Evolutionary conservation across 371 early-diverging fungal species (phyloP), one percentile per base, ranked within the genome.

Genomic region (Rhizopus sp.): DNA sequence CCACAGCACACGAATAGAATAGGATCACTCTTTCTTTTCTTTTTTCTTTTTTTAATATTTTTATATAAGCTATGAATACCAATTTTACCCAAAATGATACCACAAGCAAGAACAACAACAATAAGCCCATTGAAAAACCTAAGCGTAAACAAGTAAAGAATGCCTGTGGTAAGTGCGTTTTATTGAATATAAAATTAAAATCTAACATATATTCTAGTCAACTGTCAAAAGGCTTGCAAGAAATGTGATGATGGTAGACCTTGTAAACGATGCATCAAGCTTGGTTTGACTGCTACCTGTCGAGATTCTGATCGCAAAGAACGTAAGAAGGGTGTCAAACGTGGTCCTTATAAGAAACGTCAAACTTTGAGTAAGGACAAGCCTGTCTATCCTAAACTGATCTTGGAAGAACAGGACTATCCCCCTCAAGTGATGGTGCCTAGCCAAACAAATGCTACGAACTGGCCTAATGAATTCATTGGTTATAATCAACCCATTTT

Each of bases 181-280:
- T 5, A 7, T n/a, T 33, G 12, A 16, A 17, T 5, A 10, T 17
- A 30, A 17, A 17, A 40, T 31, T 17, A 45, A 12, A n/a, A 13
- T 40, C 32, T 34, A 32, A 17, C 7, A 32, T 17, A 31, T n/a
- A 17, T 46, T 12, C 16, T 67, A 83, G 90, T 88, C 58, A 93
- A 94, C 59, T 95, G 96, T 60, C 91, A 93, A 74, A 88, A 88
- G 59, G 93, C 95, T 0, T 95, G 96, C 73, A 95, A 95, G 70
- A 94, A 93, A 69, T 95, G 96, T 64, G 94, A 93, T 61, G 88
- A 93, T 47, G 84, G 81, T 7, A 74, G 96, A 60, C 96, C 96
- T 1, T 95, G 96, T 63, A 72, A 77, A 53, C 88, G 96, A 29
- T 95, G 96, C 61, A 69, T 92, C 62, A 88, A 86, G 57, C 86